Conservation (phyloP, 441 rosid species). For the Erodium texanum region DNA sequence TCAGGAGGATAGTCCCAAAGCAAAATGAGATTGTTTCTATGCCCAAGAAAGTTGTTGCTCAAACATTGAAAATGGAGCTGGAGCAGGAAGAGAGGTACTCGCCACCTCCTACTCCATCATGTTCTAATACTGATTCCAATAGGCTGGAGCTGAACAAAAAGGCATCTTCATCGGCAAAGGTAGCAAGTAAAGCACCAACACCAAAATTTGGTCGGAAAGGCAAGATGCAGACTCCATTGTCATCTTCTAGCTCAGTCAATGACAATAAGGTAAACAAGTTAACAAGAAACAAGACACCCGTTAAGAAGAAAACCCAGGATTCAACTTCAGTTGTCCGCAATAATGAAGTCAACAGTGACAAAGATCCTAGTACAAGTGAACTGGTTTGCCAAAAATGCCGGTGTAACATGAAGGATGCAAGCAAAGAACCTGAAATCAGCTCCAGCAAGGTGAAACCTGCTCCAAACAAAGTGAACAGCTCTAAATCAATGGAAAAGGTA, state of each 20-base stretch:
- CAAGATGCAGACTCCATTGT: slow-evolving; percentile 29
- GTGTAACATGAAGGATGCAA: slow-evolving; percentile 20
- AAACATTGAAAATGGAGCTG: slow-evolving; percentile 4
- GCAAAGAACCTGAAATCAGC: slow-evolving; percentile 34
- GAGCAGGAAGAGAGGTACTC: not conserved
- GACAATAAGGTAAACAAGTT: slow-evolving; percentile 24
- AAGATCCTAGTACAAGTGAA: slow-evolving; percentile 33
- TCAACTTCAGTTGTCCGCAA: slow-evolving; percentile 23
- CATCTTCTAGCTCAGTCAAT: slow-evolving; percentile 20
- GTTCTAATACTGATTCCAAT: slow-evolving; percentile 17
- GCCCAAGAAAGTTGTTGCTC: not conserved
- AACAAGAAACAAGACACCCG: slow-evolving; percentile 33
- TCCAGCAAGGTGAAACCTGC: slow-evolving; percentile 26
- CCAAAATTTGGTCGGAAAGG: slow-evolving; percentile 27
- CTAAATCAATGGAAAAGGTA: slow-evolving; percentile 50
- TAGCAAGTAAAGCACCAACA: slow-evolving; percentile 17
- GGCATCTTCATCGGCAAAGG: slow-evolving; percentile 22
- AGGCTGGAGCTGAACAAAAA: slow-evolving; percentile 12
- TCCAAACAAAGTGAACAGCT: slow-evolving; percentile 35
- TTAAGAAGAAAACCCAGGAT: slow-evolving; percentile 45
- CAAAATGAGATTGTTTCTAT: slow-evolving; percentile 13
- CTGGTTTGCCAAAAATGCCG: slow-evolving; percentile 22
- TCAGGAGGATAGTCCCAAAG: slow-evolving; percentile 15
- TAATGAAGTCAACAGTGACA: slow-evolving; percentile 23
- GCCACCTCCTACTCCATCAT: slow-evolving; percentile 22